Conservation (phyloP, 202 grass and related monocot genomes). For the Schoenoplectus triqueter region DNA sequence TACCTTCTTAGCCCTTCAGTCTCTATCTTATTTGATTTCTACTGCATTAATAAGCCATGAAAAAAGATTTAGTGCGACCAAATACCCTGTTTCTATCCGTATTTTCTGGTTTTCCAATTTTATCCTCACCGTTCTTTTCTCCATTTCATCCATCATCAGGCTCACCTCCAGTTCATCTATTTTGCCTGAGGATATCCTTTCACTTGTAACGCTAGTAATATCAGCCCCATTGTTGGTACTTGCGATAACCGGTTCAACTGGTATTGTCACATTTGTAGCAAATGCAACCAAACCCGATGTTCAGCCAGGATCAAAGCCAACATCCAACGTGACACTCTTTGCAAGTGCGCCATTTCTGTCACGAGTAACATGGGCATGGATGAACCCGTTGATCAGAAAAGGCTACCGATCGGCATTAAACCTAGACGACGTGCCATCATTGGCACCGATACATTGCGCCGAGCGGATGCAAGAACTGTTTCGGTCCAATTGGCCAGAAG, state of each 20-base stretch:
- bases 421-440: slow-evolving; percentile 64
- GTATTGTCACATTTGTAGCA: slow-evolving; percentile 22
- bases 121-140: slow-evolving; percentile 50
- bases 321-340: slow-evolving; percentile 60
- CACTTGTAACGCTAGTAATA: slow-evolving; percentile 54
- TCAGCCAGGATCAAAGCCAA: background rate
- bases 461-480: slow-evolving; percentile 76
- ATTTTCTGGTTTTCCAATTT: slow-evolving; percentile 67
- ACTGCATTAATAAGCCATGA: slow-evolving; percentile 62
- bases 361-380: slow-evolving; percentile 69
- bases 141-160: slow-evolving; percentile 56
- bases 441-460: slow-evolving; percentile 57
- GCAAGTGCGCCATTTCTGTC: slow-evolving; percentile 56
- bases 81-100: slow-evolving; percentile 63
- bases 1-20: slow-evolving; percentile 68
- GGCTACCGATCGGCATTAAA: slow-evolving; percentile 57
- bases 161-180: slow-evolving; percentile 31
- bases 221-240: slow-evolving; percentile 60
- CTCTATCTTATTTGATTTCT: slow-evolving; percentile 51
- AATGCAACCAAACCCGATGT: background rate
- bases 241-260: slow-evolving; percentile 51
- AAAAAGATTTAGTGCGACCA: slow-evolving; percentile 47
- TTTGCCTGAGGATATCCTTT: slow-evolving; percentile 55
- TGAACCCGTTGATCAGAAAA: slow-evolving; percentile 78
- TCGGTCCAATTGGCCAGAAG: slow-evolving; percentile 53